phyloP scores from a whole-genome alignment of 495 filamentous ascomycete species.

The Hypoxylon crocopeplum region DNA sequence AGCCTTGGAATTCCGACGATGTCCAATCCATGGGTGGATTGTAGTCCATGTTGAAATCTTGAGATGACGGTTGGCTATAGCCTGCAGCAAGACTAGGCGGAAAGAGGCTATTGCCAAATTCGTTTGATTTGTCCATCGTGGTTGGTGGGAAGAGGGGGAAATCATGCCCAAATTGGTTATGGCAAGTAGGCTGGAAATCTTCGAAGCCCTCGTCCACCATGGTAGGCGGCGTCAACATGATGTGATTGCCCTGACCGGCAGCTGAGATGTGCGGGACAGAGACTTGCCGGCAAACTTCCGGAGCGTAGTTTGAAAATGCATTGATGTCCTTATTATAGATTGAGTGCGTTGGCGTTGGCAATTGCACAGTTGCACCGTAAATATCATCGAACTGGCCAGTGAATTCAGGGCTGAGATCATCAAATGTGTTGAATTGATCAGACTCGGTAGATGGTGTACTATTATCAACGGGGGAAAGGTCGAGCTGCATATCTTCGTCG shows the following conservation, averaged over 20 bases:
- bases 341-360: constrained; percentile 47
- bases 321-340: constrained; percentile 50
- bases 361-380: constrained; percentile 56
- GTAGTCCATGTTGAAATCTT: constrained; percentile 51
- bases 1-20: constrained; percentile 42
- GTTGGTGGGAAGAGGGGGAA: constrained; percentile 54
- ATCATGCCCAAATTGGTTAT: constrained; percentile 48
- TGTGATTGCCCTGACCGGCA: constrained; percentile 65
- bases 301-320: constrained; percentile 41
- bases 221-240: constrained; percentile 69
- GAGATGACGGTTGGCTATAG: constrained; percentile 50
- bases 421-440: constrained; percentile 53
- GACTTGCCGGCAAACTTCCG: constrained; percentile 45
- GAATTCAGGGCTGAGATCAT: constrained; percentile 53
- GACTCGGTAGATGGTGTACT: constrained; percentile 55
- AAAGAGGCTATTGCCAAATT: constrained; percentile 44
- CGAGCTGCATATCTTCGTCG: constrained; percentile 55
- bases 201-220: constrained; percentile 59
- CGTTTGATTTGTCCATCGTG: constrained; percentile 33
- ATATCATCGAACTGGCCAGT: constrained; percentile 62
- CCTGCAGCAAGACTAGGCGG: constrained; percentile 46
- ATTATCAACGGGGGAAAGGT: constrained; percentile 56
- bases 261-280: constrained; percentile 64
- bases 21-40: constrained; percentile 45
- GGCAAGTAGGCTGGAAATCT: constrained; percentile 45